Conservation (phyloP, 2,329 filamentous ascomycete species). For the Ophiognomonia clavigignenti-juglandacearum region DNA sequence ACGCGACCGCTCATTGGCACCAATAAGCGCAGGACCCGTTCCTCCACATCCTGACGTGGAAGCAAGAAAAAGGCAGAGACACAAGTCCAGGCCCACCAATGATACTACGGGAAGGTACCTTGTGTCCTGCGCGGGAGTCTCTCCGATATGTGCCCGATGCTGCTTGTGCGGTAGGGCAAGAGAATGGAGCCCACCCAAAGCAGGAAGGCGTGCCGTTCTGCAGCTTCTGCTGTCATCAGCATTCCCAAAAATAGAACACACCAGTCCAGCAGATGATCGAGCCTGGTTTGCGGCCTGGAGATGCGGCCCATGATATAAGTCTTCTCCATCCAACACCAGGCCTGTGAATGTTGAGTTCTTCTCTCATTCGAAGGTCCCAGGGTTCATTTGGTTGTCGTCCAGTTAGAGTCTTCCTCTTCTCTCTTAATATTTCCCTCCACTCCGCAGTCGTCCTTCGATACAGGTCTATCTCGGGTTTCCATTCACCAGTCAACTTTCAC, state of each 20-base stretch:
- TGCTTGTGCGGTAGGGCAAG: conserved; percentile 21
- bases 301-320: conserved; percentile 54
- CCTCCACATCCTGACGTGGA: conserved; percentile 7
- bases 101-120: conserved; percentile 6
- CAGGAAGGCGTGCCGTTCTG: conserved; percentile 32
- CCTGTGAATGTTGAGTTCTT: conserved; percentile 35
- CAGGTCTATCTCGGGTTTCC: conserved; percentile 14
- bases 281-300: conserved; percentile 31
- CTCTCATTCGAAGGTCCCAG: conserved; percentile 37
- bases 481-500: conserved; percentile 12
- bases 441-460: conserved; percentile 25
- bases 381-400: conserved; percentile 46
- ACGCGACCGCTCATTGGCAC: conserved; percentile 22
- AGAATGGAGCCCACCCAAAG: conserved; percentile 27
- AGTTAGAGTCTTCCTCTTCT: conserved; percentile 34
- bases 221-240: conserved; percentile 19
- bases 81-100: conserved; percentile 11
- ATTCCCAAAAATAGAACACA: conserved; percentile 42
- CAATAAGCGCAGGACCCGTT: conserved; percentile 23
- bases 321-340: conserved; percentile 39
- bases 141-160: conserved; percentile 14
- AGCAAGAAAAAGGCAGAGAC: conserved; percentile 11
- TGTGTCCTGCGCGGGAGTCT: conserved; percentile 10
- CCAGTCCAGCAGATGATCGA: conserved; percentile 27
- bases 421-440: conserved; percentile 30